A percentile compares a stretch with the other conserved stretches of the same genome.
phyloP scores from a whole-genome alignment of 2,329 filamentous ascomycete genomes.

The Fusarium sp. region DNA sequence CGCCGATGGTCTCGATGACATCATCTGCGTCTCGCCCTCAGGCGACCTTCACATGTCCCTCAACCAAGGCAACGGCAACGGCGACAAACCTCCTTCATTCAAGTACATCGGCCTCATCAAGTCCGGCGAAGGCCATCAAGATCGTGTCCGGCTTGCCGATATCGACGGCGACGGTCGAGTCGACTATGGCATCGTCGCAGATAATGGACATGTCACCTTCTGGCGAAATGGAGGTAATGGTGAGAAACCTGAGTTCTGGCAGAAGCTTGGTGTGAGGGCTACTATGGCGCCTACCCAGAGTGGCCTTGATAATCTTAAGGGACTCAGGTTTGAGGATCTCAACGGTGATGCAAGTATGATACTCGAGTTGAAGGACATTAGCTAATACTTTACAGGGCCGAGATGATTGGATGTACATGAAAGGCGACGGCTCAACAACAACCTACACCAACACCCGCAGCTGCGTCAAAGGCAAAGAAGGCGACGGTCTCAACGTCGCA shows the following conservation, averaged over 20 bases:
- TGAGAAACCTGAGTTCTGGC: conserved; percentile 50
- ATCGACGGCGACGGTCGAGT: conserved; percentile 46
- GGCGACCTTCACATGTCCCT: background rate
- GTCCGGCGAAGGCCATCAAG: conserved; percentile 10
- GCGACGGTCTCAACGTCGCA: conserved; percentile 40
- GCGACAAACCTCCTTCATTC: conserved; percentile 4
- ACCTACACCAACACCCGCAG: conserved; percentile 45
- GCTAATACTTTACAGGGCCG: background rate
- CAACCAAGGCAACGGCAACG: conserved; percentile 1
- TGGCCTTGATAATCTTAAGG: background rate
- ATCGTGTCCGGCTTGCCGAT: conserved; percentile 48
- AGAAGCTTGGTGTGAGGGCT: conserved; percentile 42
- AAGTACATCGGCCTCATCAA: conserved; percentile 2
- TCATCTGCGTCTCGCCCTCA: background rate
- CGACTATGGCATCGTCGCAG: conserved; percentile 50
- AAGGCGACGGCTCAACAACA: conserved; percentile 25
- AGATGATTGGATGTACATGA: conserved; percentile 45
- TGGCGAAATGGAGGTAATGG: conserved; percentile 51
- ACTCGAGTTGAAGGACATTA: rapidly evolving
- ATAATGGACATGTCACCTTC: conserved; percentile 45
- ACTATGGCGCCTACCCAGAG: background rate
- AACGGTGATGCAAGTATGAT: conserved; percentile 1
- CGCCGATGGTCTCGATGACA: conserved; percentile 29
- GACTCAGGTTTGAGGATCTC: conserved; percentile 40
- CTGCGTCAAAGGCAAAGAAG: conserved; percentile 23